Conservation (phyloP, 2,329 filamentous ascomycete genomes). For the Nothomitra cinnamomea region DNA sequence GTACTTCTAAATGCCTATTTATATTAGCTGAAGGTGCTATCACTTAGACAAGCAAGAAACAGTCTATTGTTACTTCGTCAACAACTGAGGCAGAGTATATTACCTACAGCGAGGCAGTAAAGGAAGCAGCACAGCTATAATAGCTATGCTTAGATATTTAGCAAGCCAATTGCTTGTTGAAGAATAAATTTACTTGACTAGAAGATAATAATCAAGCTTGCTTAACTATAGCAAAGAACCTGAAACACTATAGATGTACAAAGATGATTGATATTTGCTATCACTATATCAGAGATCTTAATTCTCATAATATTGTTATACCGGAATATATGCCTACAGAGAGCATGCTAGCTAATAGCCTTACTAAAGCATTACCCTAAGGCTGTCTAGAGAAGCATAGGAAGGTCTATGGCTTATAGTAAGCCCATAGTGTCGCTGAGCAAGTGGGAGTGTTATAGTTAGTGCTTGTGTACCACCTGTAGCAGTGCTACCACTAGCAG, state of each 20-base stretch:
- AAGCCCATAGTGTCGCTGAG: no score
- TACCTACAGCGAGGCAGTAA: conserved; percentile 1
- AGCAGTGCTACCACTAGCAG: no score
- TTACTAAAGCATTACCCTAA: no score
- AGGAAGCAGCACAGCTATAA: conserved; percentile 1
- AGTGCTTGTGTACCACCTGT: no score
- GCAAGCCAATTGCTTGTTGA: not conserved
- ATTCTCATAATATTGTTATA: not conserved
- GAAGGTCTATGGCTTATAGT: no score
- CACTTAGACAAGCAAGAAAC: conserved; percentile 9
- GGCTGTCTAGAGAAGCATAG: no score
- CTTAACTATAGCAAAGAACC: conserved; percentile 8
- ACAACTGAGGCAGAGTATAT: no score
- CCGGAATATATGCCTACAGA: no score
- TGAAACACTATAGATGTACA: conserved; percentile 8
- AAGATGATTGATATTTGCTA: conserved; percentile 11
- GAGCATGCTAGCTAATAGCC: conserved; percentile 2
- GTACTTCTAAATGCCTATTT: conserved; percentile 7
- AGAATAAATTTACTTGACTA: not conserved
- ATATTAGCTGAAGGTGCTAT: conserved; percentile 6
- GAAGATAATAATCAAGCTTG: conserved; percentile 9
- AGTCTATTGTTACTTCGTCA: conserved; percentile 7
- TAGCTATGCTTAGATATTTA: not conserved
- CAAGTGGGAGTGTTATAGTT: no score
- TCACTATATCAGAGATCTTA: conserved; percentile 8